phyloP scores from a whole-genome alignment of 768 basidiomycete genomes.

The Agaricus sinodeliciosus region DNA sequence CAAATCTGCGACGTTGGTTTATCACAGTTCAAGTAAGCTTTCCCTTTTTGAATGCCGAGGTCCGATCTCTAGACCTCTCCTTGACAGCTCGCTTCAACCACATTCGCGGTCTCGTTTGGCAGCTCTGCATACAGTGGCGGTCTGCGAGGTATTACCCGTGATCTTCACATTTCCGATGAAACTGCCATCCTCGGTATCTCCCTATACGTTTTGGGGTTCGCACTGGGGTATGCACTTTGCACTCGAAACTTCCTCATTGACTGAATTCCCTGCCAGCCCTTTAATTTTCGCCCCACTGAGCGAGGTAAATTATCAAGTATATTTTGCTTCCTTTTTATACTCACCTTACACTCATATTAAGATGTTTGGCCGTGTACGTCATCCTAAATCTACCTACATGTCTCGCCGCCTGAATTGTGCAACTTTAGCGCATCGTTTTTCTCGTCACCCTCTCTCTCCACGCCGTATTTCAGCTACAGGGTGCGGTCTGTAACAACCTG shows the following conservation, averaged over 20 bases:
- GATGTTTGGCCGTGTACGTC: conserved; percentile 48
- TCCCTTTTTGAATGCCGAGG: not conserved
- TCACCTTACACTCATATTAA: conserved; percentile 15
- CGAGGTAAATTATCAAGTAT: conserved; percentile 32
- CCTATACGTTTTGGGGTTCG: conserved; percentile 59
- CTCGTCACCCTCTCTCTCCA: conserved; percentile 45
- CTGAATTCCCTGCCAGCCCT: conserved; percentile 25
- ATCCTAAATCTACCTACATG: not conserved
- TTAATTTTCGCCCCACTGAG: conserved; percentile 53
- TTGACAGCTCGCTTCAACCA: conserved; percentile 40
- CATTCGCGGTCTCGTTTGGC: conserved; percentile 54
- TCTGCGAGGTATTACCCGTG: conserved; percentile 33
- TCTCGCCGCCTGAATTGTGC: not conserved
- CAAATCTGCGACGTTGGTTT: conserved; percentile 38
- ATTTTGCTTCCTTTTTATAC: conserved; percentile 6
- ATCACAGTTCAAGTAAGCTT: conserved; percentile 44
- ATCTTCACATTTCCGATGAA: conserved; percentile 42
- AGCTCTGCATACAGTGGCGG: conserved; percentile 54
- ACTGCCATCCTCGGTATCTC: conserved; percentile 55
- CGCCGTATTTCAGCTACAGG: conserved; percentile 46
- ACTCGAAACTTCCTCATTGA: not conserved
- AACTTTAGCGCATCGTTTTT: conserved; percentile 42
- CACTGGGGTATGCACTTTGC: conserved; percentile 36
- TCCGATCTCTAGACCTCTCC: conserved; percentile 11
- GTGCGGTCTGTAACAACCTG: conserved; percentile 42